Evolutionary conservation across 345 rosid species (phyloP), one percentile per base, ranked within the genome.

Genomic region (Hibiscus trionum): DNA sequence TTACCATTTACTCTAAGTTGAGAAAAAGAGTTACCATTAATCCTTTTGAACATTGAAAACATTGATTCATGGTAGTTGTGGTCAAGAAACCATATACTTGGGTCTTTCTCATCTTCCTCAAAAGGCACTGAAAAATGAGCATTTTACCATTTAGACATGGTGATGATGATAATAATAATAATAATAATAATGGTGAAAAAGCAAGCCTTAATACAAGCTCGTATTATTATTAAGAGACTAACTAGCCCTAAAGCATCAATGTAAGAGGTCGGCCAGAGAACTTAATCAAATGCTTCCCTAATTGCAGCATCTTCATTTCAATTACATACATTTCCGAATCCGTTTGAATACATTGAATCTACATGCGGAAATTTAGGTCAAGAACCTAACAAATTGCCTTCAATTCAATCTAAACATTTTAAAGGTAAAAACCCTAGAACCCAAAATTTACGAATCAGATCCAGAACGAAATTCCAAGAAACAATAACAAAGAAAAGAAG

Each of bases 11-110:
- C 62, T 17, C 19, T 12, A 60, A 46, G 15, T 52, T 42, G 37
- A 47, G 42, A 10, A 49, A 49, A 46, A 37, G 44, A 29, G 52
- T 61, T 81, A 90, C 97, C 99, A 66, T 95, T 92, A 37, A 92
- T 95, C 77, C 99, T 90, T 83, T 95, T 95, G 80, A 95, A 92
- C 99, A 95, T 92, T 61, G 95, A 88, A 80, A 86, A 92, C 99
- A 95, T 90, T 0, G 97, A 83, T 75, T 90, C 99, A 46, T 92
- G 99, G 85, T 95, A 95, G 78, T 92, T 95, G 80, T 92, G 97
- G 85, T 95, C 97, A 73, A 95, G 87, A 83, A 92, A 95, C 99
- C 97, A 95, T 11, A 95, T 91, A 79, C 90, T 81, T 2, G 96
- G 72, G 73, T 92, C 97, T 79, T 89, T 95, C 37, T 92, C 97